These are phyloP conservation scores for Radiomyces spectabilis DNA, from an alignment of 192 early-diverging fungal species.

Conservation along the genomic window DNA sequence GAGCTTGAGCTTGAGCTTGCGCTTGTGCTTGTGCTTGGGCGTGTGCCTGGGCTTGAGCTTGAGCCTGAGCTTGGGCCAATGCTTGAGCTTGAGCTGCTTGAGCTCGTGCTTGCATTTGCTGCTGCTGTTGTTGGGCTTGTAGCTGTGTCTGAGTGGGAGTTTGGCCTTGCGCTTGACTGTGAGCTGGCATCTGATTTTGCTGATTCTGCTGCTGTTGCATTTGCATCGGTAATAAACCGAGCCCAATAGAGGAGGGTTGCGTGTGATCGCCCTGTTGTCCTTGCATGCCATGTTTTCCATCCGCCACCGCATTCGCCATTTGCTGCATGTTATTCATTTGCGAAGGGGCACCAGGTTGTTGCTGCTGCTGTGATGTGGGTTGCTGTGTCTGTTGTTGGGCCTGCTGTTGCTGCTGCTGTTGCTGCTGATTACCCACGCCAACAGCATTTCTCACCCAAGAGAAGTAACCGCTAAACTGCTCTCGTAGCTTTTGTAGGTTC, in stretches of 20 bases:
- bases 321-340: conserved; percentile 9
- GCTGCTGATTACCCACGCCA: conserved; percentile 4
- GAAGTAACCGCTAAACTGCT: conserved; percentile 40
- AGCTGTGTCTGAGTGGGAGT: not conserved
- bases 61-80: not conserved
- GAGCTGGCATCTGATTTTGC: conserved; percentile 3
- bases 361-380: conserved; percentile 10
- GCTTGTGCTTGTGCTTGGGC: not conserved
- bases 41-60: not conserved
- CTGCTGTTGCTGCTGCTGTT: conserved; percentile 6
- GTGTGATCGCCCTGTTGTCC: not conserved
- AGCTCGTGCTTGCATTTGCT: conserved; percentile 7
- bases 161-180: not conserved
- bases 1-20: not conserved
- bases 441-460: conserved; percentile 33
- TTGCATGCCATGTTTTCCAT: not conserved
- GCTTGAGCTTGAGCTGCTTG: not conserved
- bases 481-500: conserved; percentile 35
- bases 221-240: not conserved
- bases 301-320: not conserved
- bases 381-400: conserved; percentile 12
- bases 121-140: conserved; percentile 8
- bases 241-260: not conserved
- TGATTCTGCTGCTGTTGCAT: conserved; percentile 11
- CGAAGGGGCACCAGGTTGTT: too few species aligned